A percentile compares a stretch with the other conserved stretches of the same genome.
Conservation (phyloP, 2,329 filamentous ascomycete species). For the Massarina eburnea region DNA sequence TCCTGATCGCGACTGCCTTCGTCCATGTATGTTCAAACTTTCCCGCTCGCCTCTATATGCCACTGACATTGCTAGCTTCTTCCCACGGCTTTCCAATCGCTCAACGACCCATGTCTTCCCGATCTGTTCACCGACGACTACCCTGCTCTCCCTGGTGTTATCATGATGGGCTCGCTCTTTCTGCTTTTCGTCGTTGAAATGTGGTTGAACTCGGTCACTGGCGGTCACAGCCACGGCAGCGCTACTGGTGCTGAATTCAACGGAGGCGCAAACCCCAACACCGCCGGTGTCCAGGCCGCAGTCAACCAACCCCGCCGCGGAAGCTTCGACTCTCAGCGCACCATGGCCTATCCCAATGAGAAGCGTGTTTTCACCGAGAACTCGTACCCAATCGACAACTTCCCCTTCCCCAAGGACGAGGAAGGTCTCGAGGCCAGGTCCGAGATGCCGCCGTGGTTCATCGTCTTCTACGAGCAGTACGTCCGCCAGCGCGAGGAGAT, state of each 20-base stretch:
- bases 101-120: constrained; percentile 56
- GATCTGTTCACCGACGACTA: constrained; percentile 62
- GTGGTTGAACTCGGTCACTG: constrained; percentile 62
- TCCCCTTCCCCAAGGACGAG: constrained; percentile 30
- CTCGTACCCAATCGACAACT: constrained; percentile 31
- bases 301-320: constrained; percentile 35
- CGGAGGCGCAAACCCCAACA: constrained; percentile 16
- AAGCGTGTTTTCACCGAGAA: constrained; percentile 39
- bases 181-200: constrained; percentile 64
- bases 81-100: constrained; percentile 59
- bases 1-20: constrained; percentile 83
- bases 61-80: constrained; percentile 47
- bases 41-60: neutral
- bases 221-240: constrained; percentile 61
- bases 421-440: constrained; percentile 35
- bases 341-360: constrained; percentile 36
- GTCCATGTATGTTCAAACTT: constrained; percentile 58
- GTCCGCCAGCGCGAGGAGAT: constrained; percentile 63
- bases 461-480: constrained; percentile 65
- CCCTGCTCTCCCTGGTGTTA: constrained; percentile 63
- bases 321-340: constrained; percentile 41
- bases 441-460: constrained; percentile 63
- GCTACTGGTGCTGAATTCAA: constrained; percentile 50
- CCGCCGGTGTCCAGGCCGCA: constrained; percentile 29
- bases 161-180: constrained; percentile 66